phyloP scores from a whole-genome alignment of 352 stramenopile genomes.

The Achlya hypogyna region DNA sequence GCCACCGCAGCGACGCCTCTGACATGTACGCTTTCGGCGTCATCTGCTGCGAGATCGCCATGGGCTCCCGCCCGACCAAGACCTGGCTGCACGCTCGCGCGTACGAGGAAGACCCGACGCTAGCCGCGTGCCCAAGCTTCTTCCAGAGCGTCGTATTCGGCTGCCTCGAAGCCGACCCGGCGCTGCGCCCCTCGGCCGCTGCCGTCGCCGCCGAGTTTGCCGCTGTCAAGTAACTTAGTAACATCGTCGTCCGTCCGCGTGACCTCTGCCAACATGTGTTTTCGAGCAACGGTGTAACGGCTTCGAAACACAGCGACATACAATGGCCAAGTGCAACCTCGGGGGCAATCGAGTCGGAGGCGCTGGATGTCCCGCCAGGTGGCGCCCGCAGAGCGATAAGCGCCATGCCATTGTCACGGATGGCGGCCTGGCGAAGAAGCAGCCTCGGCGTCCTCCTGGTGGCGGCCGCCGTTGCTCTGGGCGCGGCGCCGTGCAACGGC shows the following conservation, averaged over 20 bases:
- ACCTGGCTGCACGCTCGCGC: not conserved
- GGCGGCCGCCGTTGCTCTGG: not conserved
- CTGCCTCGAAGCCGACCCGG: not conserved
- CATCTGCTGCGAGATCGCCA: conserved; percentile 48
- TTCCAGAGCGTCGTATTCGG: not conserved
- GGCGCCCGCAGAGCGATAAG: not conserved
- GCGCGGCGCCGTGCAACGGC: too few relatives aligned
- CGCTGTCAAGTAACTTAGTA: not conserved
- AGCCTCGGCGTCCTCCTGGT: not conserved
- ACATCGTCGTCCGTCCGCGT: not conserved
- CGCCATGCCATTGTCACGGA: not conserved
- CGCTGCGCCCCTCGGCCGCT: not conserved
- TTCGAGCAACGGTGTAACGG: not conserved
- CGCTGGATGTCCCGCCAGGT: not conserved
- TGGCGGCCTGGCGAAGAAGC: not conserved
- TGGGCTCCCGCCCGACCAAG: conserved; percentile 26
- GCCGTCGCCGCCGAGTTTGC: not conserved
- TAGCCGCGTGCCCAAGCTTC: conserved; percentile 1
- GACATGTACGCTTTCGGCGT: conserved; percentile 63
- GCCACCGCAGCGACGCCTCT: not conserved
- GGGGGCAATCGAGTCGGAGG: not conserved
- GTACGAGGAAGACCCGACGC: conserved; percentile 8
- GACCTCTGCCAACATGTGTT: not conserved
- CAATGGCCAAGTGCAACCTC: not conserved
- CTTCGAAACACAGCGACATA: too few relatives aligned